Base-by-base conservation (phyloP, 257 asterid genomes). In the Rauvolfia tetraphylla region DNA sequence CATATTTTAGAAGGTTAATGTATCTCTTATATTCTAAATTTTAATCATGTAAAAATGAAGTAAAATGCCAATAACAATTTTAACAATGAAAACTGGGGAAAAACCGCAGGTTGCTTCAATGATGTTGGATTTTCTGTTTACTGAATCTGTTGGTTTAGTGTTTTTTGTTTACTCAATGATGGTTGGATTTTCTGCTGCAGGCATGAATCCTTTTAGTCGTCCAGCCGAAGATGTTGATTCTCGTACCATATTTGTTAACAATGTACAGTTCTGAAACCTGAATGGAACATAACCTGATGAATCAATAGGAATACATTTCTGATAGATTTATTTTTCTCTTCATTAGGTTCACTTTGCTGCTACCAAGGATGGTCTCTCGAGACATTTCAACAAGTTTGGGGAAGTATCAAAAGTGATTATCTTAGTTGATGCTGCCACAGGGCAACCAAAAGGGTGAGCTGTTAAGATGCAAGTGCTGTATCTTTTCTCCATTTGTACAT, bases 341-440 rank as follows among this genome's bases (percentile, higher is more conserved):
- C 80, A 27, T 75, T 81, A 95, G 99, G 97, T 95, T 84, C 98
- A 95, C 90, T 95, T 95, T 90, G 99, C 96, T 86, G 98, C 99
- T 76, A 89, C 98, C 73, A 95, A 93, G 85, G 99, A 91, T 82
- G 84, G 95, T 85, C 91, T 95, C 66, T 91, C 94, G 14, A 85
- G 91, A 54, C 97, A 95, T 78, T 95, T 95, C 85, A 93, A 88
- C 84, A 93, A 90, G 84, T 93, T 88, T 74, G 98, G 99, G 46
- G 97, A 89, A 84, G 97, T 93, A 74, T 84, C 86, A 36, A 93
- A 93, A 84, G 97, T 90, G 76, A 77, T 83, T 38, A 93, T 90
- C 76, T 83, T 95, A 80, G 89, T 96, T 71, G 97, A 95, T 83
- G 88, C 91, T 12, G 82, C 90, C 71, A 89, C 99, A 8, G 97